Evolutionary conservation across 805 yeast genomes (phyloP).

Genomic region (Tetrapisispora pingtungensis): DNA sequence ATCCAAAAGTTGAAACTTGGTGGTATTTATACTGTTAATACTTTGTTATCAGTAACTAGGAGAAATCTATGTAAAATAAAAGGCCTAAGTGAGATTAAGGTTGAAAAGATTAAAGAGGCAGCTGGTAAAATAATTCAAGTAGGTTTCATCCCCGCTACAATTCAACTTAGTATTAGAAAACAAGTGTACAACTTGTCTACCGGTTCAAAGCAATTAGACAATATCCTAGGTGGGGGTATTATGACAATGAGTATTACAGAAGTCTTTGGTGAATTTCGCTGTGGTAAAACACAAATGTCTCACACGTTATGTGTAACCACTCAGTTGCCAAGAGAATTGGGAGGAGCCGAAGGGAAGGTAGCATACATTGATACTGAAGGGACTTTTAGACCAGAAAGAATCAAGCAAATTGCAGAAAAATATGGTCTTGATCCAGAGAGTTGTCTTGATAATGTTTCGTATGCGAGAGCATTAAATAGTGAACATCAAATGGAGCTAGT

Average conservation of each 20-base stretch:
- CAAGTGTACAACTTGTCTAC: slow-evolving; percentile 59
- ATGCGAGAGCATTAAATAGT: slow-evolving; percentile 66
- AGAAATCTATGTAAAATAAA: slow-evolving; percentile 54
- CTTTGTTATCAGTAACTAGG: slow-evolving; percentile 51
- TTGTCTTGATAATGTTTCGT: slow-evolving; percentile 61
- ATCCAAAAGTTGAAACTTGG: slow-evolving; percentile 55
- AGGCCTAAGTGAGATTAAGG: slow-evolving; percentile 68
- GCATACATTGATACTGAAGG: slow-evolving; percentile 77
- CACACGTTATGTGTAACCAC: slow-evolving; percentile 72
- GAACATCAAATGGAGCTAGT: slow-evolving; percentile 71
- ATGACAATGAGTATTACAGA: slow-evolving; percentile 72
- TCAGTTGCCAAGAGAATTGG: slow-evolving; percentile 57
- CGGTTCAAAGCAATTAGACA: slow-evolving; percentile 61
- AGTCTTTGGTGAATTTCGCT: slow-evolving; percentile 71
- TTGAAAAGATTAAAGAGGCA: slow-evolving; percentile 65
- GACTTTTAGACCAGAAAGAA: slow-evolving; percentile 66
- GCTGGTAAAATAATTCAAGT: slow-evolving; percentile 54
- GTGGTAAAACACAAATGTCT: slow-evolving; percentile 75
- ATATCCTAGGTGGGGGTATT: slow-evolving; percentile 63
- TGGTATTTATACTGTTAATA: slow-evolving; percentile 59
- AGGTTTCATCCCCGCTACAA: slow-evolving; percentile 67
- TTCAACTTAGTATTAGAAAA: slow-evolving; percentile 54
- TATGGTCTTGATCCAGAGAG: slow-evolving; percentile 61
- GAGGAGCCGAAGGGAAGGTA: slow-evolving; percentile 76
- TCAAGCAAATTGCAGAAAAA: slow-evolving; percentile 53